Conservation (phyloP, 306 rosid species). For the Prunus kanzakura region DNA sequence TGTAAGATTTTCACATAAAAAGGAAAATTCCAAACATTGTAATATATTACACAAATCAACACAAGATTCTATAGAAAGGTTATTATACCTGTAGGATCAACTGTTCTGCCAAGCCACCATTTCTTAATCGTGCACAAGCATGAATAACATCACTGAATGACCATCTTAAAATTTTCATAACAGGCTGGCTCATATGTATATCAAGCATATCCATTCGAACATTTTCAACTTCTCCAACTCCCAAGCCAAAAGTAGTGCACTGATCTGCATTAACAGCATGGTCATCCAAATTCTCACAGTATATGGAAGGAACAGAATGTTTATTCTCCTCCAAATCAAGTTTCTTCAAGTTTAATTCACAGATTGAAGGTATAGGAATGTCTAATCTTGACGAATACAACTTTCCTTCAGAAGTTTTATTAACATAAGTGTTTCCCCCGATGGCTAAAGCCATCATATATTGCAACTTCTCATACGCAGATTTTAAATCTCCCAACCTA, state of each 20-base stretch:
- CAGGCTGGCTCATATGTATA: slow-evolving; percentile 18
- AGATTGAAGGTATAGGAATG: slow-evolving; percentile 66
- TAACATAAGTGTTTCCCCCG: slow-evolving; percentile 34
- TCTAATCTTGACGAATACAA: slow-evolving; percentile 50
- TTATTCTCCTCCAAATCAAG: slow-evolving; percentile 34
- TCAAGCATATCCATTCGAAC: slow-evolving; percentile 21
- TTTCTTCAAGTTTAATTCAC: slow-evolving; percentile 29
- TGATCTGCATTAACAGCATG: slow-evolving; percentile 28
- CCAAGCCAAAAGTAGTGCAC: slow-evolving; percentile 23
- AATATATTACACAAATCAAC: slow-evolving; percentile 10
- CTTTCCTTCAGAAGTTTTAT: slow-evolving; percentile 37
- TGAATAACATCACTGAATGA: slow-evolving; percentile 64
- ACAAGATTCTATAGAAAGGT: slow-evolving; percentile 16
- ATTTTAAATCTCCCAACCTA: slow-evolving; percentile 32
- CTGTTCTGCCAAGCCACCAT: slow-evolving; percentile 53
- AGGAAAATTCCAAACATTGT: background rate
- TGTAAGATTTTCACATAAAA: background rate
- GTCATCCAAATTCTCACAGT: slow-evolving; percentile 18
- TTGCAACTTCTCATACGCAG: slow-evolving; percentile 51
- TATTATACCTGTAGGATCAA: slow-evolving; percentile 58
- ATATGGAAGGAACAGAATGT: slow-evolving; percentile 25
- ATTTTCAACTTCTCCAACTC: slow-evolving; percentile 26
- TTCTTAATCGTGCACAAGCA: slow-evolving; percentile 43
- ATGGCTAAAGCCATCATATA: slow-evolving; percentile 54
- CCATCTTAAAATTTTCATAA: slow-evolving; percentile 45